A percentile compares a stretch with the other conserved stretches of the same genome.
Conservation (phyloP, 2,329 filamentous ascomycete genomes). For the Gnomoniopsis smithogilvyi region DNA sequence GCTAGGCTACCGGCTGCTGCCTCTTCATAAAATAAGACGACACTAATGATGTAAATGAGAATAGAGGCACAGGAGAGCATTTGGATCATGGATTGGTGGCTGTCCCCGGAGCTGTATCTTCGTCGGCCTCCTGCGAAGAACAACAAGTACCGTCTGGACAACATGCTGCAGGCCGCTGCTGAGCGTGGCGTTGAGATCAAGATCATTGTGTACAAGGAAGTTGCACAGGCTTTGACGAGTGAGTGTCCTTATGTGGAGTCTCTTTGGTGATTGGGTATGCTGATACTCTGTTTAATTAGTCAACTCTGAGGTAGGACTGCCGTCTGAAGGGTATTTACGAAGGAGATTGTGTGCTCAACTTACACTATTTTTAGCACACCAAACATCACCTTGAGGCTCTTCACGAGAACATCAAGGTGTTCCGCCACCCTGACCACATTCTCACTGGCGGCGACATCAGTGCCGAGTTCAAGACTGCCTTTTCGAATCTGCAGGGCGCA, state of each 20-base stretch:
- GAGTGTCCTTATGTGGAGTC: conserved; percentile 37
- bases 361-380: conserved; percentile 55
- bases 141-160: conserved; percentile 79
- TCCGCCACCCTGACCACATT: conserved; percentile 85
- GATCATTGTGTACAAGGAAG: conserved; percentile 91
- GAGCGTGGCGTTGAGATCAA: conserved; percentile 81
- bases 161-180: conserved; percentile 77
- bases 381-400: conserved; percentile 74
- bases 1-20: too few relatives aligned
- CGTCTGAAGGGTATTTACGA: neutral
- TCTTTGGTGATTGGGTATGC: neutral
- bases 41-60: neutral
- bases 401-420: conserved; percentile 82
- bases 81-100: conserved; percentile 89
- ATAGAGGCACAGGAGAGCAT: conserved; percentile 69
- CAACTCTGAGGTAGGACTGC: conserved; percentile 24
- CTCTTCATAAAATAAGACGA: neutral
- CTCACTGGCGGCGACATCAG: conserved; percentile 54
- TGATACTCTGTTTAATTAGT: conserved; percentile 19
- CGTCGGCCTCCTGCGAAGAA: conserved; percentile 78
- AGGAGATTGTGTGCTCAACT: neutral
- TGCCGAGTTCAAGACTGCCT: conserved; percentile 18
- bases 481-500: conserved; percentile 38
- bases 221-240: conserved; percentile 76
- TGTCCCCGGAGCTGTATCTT: conserved; percentile 84